Percentiles rank a stretch among this genome's conserved stretches.
Conservation (phyloP, 2,329 filamentous ascomycete species). For the Xylaria sp. region DNA sequence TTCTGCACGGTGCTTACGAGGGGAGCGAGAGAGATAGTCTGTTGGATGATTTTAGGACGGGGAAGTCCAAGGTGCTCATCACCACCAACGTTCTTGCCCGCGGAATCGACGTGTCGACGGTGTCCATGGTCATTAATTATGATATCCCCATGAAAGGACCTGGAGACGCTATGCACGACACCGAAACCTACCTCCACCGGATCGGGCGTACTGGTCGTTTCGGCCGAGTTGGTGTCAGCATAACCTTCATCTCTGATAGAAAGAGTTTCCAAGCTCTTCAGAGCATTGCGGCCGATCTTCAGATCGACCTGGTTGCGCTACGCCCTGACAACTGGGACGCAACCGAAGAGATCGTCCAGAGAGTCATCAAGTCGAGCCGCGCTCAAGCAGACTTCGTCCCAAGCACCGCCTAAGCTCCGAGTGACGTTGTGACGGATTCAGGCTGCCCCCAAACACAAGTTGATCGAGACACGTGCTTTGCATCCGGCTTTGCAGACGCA, state of each 20-base stretch:
- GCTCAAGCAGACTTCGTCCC: slow-evolving; percentile 59
- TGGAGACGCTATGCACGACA: slow-evolving; percentile 82
- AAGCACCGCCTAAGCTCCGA: slow-evolving; percentile 19
- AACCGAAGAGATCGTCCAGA: slow-evolving; percentile 81
- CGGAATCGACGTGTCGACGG: slow-evolving; percentile 87
- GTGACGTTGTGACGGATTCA: slow-evolving; percentile 10
- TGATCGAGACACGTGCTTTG: slow-evolving; percentile 1
- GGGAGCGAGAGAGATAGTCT: slow-evolving; percentile 80
- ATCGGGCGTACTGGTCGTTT: slow-evolving; percentile 97
- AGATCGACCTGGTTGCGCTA: slow-evolving; percentile 78
- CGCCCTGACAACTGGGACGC: slow-evolving; percentile 88
- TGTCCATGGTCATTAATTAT: slow-evolving; percentile 99
- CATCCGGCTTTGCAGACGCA: slow-evolving; percentile 3
- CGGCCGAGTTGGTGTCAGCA: slow-evolving; percentile 91
- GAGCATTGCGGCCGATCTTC: slow-evolving; percentile 78
- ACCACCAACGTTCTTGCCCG: slow-evolving; percentile 96
- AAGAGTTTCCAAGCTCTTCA: slow-evolving; percentile 79
- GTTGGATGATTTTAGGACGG: slow-evolving; percentile 83
- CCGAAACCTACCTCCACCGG: slow-evolving; percentile 95
- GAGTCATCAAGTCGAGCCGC: slow-evolving; percentile 73
- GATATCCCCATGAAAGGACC: slow-evolving; percentile 76
- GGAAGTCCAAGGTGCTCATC: slow-evolving; percentile 92
- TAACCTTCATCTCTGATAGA: slow-evolving; percentile 90
- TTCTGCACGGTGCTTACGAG: slow-evolving; percentile 86
- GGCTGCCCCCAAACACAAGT: slow-evolving; percentile 6